Conservation (phyloP, 148 eudicot genomes). For the Cornus florida region DNA sequence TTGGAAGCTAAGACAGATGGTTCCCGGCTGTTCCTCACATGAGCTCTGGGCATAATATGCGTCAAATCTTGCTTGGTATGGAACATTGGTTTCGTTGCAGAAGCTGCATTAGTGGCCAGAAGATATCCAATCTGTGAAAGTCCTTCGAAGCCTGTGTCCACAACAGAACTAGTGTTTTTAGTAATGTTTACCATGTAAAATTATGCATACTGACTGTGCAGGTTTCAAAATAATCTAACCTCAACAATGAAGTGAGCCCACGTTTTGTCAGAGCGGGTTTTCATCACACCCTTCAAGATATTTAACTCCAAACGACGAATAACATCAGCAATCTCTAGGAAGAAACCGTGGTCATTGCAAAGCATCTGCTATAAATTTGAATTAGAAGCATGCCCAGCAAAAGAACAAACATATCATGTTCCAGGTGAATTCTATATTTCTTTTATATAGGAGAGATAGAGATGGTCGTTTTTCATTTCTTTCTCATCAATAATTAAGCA, state of each 20-base stretch:
- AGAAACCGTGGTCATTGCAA: constrained; percentile 56
- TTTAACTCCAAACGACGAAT: constrained; percentile 60
- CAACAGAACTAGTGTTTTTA: neutral
- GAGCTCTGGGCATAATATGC: too few relatives aligned
- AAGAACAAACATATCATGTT: neutral
- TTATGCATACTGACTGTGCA: neutral
- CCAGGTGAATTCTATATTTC: too few relatives aligned
- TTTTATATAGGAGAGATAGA: too few relatives aligned
- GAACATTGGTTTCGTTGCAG: constrained; percentile 35
- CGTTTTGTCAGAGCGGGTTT: constrained; percentile 29
- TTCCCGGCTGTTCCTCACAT: neutral
- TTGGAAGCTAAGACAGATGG: neutral
- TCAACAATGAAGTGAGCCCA: constrained; percentile 77
- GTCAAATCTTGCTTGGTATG: constrained; percentile 12
- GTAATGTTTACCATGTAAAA: neutral
- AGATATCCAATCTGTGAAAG: constrained; percentile 72
- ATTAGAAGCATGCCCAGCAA: neutral
- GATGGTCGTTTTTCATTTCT: too few relatives aligned
- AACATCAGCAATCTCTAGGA: constrained; percentile 78
- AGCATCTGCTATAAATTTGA: constrained; percentile 48
- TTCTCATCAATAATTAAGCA: too few relatives aligned
- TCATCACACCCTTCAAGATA: constrained; percentile 70
- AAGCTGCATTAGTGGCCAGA: constrained; percentile 83
- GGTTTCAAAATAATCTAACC: constrained; percentile 28
- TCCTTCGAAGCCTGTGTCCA: constrained; percentile 51